Base-by-base conservation (phyloP, 2,329 filamentous ascomycete genomes). In the Diplocarpon mali region DNA sequence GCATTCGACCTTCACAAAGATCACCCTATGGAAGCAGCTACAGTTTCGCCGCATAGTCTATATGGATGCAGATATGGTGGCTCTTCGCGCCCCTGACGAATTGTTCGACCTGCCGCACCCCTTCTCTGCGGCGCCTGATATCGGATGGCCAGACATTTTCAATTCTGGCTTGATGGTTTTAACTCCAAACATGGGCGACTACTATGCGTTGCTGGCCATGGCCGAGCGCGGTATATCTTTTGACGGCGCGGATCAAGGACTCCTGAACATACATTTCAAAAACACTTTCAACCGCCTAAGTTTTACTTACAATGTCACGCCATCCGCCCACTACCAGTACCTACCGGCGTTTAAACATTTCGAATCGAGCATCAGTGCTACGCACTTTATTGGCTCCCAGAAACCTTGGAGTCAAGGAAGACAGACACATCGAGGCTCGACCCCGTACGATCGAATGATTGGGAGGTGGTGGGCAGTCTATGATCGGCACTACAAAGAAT, bases 161-260 rank as follows among this genome's bases (percentile, higher is more conserved):
- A 98, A 98, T 67, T 88, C 85, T n/a, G 92, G 92, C 59, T 79
- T 98, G 56, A 93, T 98, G 87, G 87, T 88, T 30, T 66, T 98
- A 48, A 82, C 74, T 13, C 92, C 92, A 29, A 83, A 90, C 65
- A 71, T 89, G 74, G 83, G 82, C 46, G 89, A 94, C 54, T 96
- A 89, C 65, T 82, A 87, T 66, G 84, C 86, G 35, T 72, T 98
- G 60, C 71, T 80, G 52, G 85, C 85, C 51, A 79, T 95, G 72
- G 88, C 92, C 20, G 76, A 88, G 55, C 73, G 80, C 44, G 89
- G 89, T 20, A 85, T 90, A 61, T 95, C 89, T 53, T 98, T 98
- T 60, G 92, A 98, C 62, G 92, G 92, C 39, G 92, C 92, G 31
- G 92, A 98, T 62, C 92, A 98, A 66, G 92, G 92, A 44, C 70